Conservation (phyloP, 257 asterid genomes). For the Pogostemon cablin region DNA sequence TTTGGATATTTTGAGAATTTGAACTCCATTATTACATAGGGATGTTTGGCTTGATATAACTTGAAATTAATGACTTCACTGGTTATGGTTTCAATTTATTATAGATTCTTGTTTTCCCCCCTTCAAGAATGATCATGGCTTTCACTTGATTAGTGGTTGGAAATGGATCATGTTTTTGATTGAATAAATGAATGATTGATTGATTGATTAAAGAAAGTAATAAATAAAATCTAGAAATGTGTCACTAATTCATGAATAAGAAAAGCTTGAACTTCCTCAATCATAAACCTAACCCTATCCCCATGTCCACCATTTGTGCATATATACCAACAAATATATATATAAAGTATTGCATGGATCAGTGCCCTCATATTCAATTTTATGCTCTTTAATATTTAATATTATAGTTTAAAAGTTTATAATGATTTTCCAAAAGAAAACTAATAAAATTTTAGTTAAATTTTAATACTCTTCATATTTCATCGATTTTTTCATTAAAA, state of each 20-base stretch:
- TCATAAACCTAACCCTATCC: slow-evolving; percentile 28
- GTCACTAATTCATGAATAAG: slow-evolving; percentile 5
- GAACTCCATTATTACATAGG: too few relatives aligned
- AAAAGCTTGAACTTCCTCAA: slow-evolving; percentile 7
- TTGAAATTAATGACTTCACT: not conserved
- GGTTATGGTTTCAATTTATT: not conserved
- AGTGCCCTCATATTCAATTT: too few relatives aligned
- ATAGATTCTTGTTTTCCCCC: not conserved
- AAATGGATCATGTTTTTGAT: not conserved
- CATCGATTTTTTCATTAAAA: too few relatives aligned
- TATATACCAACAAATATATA: not conserved
- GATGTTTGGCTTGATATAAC: not conserved
- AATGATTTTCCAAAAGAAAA: too few relatives aligned
- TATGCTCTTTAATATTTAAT: too few relatives aligned
- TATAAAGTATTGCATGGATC: too few relatives aligned
- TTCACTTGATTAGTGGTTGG: slow-evolving; percentile 1
- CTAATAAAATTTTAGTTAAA: too few relatives aligned
- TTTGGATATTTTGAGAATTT: too few relatives aligned
- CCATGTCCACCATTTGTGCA: not conserved
- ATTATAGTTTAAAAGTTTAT: too few relatives aligned
- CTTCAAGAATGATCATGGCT: not conserved
- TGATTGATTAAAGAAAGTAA: slow-evolving; percentile 6
- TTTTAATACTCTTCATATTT: too few relatives aligned
- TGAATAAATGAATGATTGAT: slow-evolving; percentile 3
- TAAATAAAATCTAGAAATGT: slow-evolving; percentile 18